Evolutionary conservation across 768 basidiomycete genomes (phyloP).

Genomic region (Mycena albidolilacea): DNA sequence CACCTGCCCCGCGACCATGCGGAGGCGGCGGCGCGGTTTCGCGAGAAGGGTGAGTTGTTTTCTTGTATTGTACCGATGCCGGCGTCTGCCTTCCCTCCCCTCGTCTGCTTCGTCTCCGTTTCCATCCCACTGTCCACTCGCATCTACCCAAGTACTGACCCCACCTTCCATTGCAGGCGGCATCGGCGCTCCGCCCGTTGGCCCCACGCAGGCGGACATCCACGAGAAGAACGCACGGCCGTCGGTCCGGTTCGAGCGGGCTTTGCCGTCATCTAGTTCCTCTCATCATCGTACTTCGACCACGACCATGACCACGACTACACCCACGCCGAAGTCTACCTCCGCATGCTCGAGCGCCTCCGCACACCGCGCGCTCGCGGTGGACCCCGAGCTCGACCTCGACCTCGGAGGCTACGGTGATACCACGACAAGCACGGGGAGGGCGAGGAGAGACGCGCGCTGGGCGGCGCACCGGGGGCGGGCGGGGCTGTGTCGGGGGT

Average conservation of each 20-base stretch:
- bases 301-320: no score
- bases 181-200: conserved; percentile 26
- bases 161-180: not conserved
- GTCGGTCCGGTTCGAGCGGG: conserved; percentile 47
- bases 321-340: not conserved
- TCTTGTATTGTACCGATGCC: no score
- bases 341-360: not conserved
- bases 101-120: no score
- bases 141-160: no score
- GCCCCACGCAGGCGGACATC: conserved; percentile 63
- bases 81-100: no score
- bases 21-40: conserved; percentile 43
- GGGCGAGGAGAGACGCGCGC: not conserved
- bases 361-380: not conserved
- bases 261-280: not conserved
- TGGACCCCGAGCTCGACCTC: not conserved
- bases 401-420: not conserved
- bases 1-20: conserved; percentile 36
- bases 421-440: not conserved
- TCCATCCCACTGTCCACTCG: no score
- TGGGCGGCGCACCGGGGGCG: not conserved
- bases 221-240: conserved; percentile 59
- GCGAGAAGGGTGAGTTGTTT: not conserved
- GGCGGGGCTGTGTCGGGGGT: not conserved
- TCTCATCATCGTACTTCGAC: no score